Evolutionary conservation across 2,329 filamentous ascomycete genomes (phyloP).

Genomic region (Calonectria leucothoes): DNA sequence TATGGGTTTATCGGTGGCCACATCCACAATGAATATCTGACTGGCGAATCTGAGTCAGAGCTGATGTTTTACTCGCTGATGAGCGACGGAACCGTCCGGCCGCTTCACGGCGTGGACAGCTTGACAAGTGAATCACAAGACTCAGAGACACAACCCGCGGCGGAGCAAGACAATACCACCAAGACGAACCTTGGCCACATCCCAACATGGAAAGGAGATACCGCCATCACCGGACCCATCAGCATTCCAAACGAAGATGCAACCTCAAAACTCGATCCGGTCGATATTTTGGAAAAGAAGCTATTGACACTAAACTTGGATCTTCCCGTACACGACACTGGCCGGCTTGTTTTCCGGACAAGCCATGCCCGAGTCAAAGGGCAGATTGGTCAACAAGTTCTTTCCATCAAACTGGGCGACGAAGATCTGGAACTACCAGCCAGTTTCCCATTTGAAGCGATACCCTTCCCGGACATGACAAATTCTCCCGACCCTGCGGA

Average conservation of each 20-base stretch:
- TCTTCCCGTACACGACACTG: not conserved
- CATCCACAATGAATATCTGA: not conserved
- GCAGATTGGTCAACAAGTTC: not conserved
- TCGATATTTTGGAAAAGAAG: not conserved
- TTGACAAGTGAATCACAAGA: not conserved
- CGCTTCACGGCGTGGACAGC: not conserved
- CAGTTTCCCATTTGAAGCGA: not conserved
- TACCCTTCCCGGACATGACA: too few species aligned
- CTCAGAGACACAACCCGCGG: not conserved
- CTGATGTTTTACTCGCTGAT: not conserved
- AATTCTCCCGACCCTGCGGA: too few species aligned
- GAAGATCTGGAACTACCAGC: not conserved
- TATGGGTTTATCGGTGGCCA: not conserved
- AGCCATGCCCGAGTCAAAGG: not conserved
- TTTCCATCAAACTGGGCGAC: not conserved
- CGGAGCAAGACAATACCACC: too few species aligned
- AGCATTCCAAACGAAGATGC: not conserved
- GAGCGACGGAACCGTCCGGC: not conserved
- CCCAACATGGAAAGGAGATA: not conserved
- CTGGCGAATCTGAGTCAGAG: not conserved
- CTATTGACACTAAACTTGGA: not conserved
- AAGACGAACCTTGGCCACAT: not conserved
- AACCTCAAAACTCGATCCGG: not conserved
- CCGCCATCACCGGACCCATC: not conserved
- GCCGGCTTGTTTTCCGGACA: not conserved